Percentiles rank a stretch among this genome's conserved stretches.
Evolutionary conservation across 495 filamentous ascomycete species (phyloP).

Genomic region (Clohesyomyces aquaticus): DNA sequence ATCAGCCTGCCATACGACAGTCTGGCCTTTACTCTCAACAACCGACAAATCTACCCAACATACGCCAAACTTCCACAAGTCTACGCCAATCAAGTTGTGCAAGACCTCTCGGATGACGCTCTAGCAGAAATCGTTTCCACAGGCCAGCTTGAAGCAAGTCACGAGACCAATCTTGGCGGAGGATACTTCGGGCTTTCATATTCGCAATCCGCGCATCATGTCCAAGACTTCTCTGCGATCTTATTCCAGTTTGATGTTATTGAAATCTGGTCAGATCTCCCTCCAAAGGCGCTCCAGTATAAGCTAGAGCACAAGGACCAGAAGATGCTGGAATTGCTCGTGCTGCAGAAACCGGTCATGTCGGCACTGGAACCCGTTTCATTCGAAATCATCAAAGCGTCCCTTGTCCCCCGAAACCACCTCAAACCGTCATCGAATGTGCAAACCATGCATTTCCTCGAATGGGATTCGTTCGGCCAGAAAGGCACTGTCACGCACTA

Average conservation of each 20-base stretch:
- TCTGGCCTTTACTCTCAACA: slow-evolving; percentile 11
- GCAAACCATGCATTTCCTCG: slow-evolving; percentile 18
- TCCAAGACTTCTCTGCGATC: slow-evolving; percentile 8
- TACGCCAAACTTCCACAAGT: slow-evolving; percentile 11
- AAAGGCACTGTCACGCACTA: slow-evolving; percentile 21
- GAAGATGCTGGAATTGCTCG: slow-evolving; percentile 20
- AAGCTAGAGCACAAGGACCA: slow-evolving; percentile 2
- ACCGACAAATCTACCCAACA: slow-evolving; percentile 4
- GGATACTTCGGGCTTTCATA: slow-evolving; percentile 26
- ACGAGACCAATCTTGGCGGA: slow-evolving; percentile 21
- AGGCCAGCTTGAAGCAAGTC: slow-evolving; percentile 23
- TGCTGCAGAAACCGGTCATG: slow-evolving; percentile 19
- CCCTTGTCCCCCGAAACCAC: neutral
- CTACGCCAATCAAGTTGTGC: slow-evolving; percentile 25
- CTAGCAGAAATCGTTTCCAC: slow-evolving; percentile 7
- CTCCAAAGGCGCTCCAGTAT: neutral
- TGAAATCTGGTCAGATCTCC: slow-evolving; percentile 12
- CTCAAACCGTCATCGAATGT: neutral
- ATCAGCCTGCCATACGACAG: slow-evolving; percentile 22
- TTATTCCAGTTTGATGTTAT: slow-evolving; percentile 28
- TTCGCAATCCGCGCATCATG: slow-evolving; percentile 1
- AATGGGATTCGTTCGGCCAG: slow-evolving; percentile 17
- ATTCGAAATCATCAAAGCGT: slow-evolving; percentile 24
- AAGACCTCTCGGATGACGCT: slow-evolving; percentile 15
- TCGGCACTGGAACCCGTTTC: slow-evolving; percentile 12